A percentile compares a stretch with the other conserved stretches of the same genome.
phyloP scores from a whole-genome alignment of 108 stramenopile species.

The Nitzschia sp. region DNA sequence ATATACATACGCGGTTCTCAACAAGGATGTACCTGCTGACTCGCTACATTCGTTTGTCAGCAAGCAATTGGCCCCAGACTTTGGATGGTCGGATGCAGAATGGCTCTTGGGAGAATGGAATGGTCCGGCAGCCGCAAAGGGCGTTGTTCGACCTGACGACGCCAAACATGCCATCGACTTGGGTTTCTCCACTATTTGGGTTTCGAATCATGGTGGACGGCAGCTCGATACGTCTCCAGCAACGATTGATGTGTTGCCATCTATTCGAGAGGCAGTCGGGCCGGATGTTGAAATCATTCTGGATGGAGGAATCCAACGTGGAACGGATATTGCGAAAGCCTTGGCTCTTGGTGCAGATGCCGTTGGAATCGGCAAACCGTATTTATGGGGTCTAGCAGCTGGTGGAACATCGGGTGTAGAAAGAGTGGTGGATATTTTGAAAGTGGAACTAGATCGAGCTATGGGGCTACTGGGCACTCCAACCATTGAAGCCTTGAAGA shows the following conservation, averaged over 20 bases:
- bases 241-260: conserved; percentile 87
- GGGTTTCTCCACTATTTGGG: conserved; percentile 90
- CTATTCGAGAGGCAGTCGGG: conserved; percentile 80
- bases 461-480: conserved; percentile 77
- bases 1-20: conserved; percentile 74
- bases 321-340: conserved; percentile 90
- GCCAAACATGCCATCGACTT: conserved; percentile 68
- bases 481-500: conserved; percentile 69
- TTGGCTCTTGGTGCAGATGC: conserved; percentile 86
- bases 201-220: conserved; percentile 93
- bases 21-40: conserved; percentile 70
- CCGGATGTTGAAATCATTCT: conserved; percentile 82
- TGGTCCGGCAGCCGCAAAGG: conserved; percentile 81
- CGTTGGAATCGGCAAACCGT: conserved; percentile 88
- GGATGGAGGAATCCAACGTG: conserved; percentile 91
- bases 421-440: conserved; percentile 70
- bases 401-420: conserved; percentile 71
- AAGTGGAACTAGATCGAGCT: conserved; percentile 67
- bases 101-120: conserved; percentile 88
- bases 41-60: conserved; percentile 82
- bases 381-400: conserved; percentile 86
- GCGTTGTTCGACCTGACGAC: conserved; percentile 89
- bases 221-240: conserved; percentile 91
- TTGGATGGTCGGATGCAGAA: conserved; percentile 91
- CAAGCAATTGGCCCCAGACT: conserved; percentile 78